A percentile compares a stretch with the other conserved stretches of the same genome.
phyloP scores from a whole-genome alignment of 2,329 filamentous ascomycete species.

The Xylariaceae sp. region DNA sequence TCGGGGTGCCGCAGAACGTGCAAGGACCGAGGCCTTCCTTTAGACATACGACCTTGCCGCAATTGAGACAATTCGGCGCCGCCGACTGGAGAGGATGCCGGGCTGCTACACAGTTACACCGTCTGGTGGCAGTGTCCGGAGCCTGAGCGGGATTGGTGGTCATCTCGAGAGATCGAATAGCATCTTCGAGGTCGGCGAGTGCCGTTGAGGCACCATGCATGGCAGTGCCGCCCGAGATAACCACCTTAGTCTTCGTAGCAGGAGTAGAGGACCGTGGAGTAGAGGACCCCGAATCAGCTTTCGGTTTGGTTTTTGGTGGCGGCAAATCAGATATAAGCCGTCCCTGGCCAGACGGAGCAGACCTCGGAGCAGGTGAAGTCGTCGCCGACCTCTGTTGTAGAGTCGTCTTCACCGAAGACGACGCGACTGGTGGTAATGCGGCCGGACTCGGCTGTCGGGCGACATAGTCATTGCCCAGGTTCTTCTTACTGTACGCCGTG shows the following conservation, averaged over 20 bases:
- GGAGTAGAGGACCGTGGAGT: conserved; percentile 48
- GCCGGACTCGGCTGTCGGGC: conserved; percentile 42
- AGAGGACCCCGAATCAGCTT: conserved; percentile 46
- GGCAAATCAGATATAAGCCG: conserved; percentile 76
- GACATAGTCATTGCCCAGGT: conserved; percentile 68
- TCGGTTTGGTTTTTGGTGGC: conserved; percentile 53
- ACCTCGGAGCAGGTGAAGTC: conserved; percentile 41
- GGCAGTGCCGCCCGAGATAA: conserved; percentile 68
- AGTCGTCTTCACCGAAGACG: conserved; percentile 41
- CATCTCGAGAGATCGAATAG: conserved; percentile 85
- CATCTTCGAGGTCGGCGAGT: conserved; percentile 66
- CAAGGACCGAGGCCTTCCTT: conserved; percentile 92
- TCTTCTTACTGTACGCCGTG: conserved; percentile 68
- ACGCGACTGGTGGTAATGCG: conserved; percentile 30
- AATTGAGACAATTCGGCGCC: conserved; percentile 85
- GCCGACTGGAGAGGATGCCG: conserved; percentile 85
- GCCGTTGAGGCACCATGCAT: conserved; percentile 78
- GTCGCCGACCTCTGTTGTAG: conserved; percentile 45
- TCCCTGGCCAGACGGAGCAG: conserved; percentile 65
- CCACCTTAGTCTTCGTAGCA: conserved; percentile 59
- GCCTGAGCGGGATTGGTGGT: conserved; percentile 75
- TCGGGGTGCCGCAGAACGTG: conserved; percentile 75
- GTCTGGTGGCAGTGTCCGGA: conserved; percentile 53
- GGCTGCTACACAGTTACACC: conserved; percentile 83
- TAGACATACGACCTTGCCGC: conserved; percentile 91